Base-by-base conservation (phyloP, 768 basidiomycete species). In the Nevesoporus exiguus region DNA sequence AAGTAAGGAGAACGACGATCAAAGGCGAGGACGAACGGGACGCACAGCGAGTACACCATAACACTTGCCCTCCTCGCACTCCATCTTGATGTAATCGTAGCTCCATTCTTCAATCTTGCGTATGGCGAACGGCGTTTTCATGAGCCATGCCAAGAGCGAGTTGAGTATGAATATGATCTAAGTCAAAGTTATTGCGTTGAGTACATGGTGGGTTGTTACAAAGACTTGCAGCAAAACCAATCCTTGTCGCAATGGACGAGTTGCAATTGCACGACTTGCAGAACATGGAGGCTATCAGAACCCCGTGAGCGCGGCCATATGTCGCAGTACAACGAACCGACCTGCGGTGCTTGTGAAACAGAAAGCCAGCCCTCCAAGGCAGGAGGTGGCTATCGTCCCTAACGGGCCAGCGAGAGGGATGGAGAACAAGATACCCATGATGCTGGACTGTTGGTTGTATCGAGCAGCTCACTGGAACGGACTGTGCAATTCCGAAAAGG, bases 261-360 rank as follows among this genome's bases (percentile, higher is more conserved):
- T 98, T 98, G 75, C 97, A 99, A 69, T 98, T 98, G 73, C 96
- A 99, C 30, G 90, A 93, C 77, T 97, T 98, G 81, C 86, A 94
- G 76, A 97, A 92, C 83, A 96, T 93, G 33, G 91, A 93, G 4
- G 95, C 94, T 85, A 73, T 63, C 14, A 37, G 33, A 13, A 13
- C 7, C 30, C 30, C 3, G 47, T 58, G 46, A 60, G 54, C 27
- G 33, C 0, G 11, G 3, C 11, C 29, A 15, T 45, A 64, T 59
- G 13, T 60, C n/a, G 24, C 40, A 22, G 39, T 44, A 7, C 39
- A 43, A 53, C n/a, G 40, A 25, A 70, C 79, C 57, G 55, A 85
- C 90, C 90, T 63, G 90, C 90, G 41, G 85, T 90, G 36, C 89
- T 91, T 8, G 90, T 91, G 64, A 84, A 93, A 71, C 85, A 93